Conservation (phyloP, 2,329 filamentous ascomycete genomes). For the Plectosphaerella cucumerina region DNA sequence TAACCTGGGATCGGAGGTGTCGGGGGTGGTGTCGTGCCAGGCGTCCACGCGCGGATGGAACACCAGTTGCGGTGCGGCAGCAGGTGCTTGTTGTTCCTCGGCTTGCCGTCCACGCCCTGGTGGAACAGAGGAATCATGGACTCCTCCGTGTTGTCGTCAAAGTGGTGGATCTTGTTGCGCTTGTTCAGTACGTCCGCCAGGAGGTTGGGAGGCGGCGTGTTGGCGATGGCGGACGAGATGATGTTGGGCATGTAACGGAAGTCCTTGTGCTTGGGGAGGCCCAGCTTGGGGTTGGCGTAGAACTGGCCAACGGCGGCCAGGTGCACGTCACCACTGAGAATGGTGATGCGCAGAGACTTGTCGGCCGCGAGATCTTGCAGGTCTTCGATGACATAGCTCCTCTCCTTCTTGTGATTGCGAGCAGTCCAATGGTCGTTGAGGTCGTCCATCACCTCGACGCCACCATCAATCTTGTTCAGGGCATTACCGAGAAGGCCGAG, state of each 20-base stretch:
- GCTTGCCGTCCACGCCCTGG: constrained; percentile 83
- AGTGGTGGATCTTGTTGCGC: constrained; percentile 76
- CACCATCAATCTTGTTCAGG: constrained; percentile 85
- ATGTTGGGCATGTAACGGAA: constrained; percentile 97
- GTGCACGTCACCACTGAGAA: constrained; percentile 91
- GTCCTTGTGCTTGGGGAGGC: constrained; percentile 80
- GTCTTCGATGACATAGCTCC: constrained; percentile 82
- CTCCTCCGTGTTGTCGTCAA: constrained; percentile 79
- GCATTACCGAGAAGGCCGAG: constrained; percentile 75
- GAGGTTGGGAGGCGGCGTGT: constrained; percentile 81
- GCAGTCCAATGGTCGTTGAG: constrained; percentile 97
- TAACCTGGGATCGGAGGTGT: constrained; percentile 55
- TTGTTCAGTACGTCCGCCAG: constrained; percentile 91
- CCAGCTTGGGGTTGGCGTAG: constrained; percentile 82
- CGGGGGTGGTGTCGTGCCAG: constrained; percentile 68
- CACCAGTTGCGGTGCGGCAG: constrained; percentile 94
- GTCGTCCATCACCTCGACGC: constrained; percentile 87
- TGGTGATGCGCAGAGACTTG: constrained; percentile 86
- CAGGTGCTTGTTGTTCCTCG: constrained; percentile 85
- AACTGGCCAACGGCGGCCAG: constrained; percentile 91
- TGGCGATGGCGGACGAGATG: constrained; percentile 90
- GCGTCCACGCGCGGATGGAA: constrained; percentile 79
- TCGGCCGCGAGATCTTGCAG: constrained; percentile 90
- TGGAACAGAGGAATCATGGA: constrained; percentile 93
- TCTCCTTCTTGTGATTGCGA: constrained; percentile 87